Conservation (phyloP, 2,329 filamentous ascomycete species). For the Xylaria sp. region DNA sequence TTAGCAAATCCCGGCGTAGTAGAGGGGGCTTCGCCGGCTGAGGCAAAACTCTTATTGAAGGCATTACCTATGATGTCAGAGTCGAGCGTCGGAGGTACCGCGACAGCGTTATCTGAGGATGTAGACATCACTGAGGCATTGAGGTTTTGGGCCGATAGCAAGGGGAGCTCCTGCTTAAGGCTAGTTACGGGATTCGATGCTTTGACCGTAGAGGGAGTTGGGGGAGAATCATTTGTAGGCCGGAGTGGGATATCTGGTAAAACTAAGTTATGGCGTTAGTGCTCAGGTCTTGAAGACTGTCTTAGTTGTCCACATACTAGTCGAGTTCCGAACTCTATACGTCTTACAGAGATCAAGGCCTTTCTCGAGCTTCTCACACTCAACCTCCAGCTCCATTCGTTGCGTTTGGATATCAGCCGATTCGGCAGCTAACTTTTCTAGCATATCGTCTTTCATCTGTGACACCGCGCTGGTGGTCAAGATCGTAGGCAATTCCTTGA, state of each 20-base stretch:
- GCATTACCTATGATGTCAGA: constrained; percentile 1
- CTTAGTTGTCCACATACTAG: constrained; percentile 15
- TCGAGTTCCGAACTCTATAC: constrained; percentile 35
- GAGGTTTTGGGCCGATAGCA: neutral
- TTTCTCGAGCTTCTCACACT: constrained; percentile 39
- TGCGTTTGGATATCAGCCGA: constrained; percentile 42
- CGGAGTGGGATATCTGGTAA: neutral
- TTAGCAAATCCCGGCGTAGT: neutral
- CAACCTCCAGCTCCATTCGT: constrained; percentile 38
- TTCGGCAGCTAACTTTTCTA: constrained; percentile 46
- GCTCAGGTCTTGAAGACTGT: neutral
- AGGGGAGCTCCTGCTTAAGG: neutral
- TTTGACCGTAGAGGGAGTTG: neutral
- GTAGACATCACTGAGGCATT: neutral
- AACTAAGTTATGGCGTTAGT: constrained; percentile 19
- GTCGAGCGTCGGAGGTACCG: neutral
- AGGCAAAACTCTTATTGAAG: neutral
- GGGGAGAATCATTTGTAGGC: neutral
- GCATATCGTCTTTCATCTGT: constrained; percentile 47
- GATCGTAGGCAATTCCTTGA: constrained; percentile 50
- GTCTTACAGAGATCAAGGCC: constrained; percentile 43
- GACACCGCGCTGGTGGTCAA: constrained; percentile 49
- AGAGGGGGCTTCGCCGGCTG: neutral
- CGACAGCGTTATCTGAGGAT: neutral
- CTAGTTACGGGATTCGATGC: neutral